A percentile compares a stretch with the other conserved stretches of the same genome.
Conservation (phyloP, 768 basidiomycete species). For the Termitomyces sp. region DNA sequence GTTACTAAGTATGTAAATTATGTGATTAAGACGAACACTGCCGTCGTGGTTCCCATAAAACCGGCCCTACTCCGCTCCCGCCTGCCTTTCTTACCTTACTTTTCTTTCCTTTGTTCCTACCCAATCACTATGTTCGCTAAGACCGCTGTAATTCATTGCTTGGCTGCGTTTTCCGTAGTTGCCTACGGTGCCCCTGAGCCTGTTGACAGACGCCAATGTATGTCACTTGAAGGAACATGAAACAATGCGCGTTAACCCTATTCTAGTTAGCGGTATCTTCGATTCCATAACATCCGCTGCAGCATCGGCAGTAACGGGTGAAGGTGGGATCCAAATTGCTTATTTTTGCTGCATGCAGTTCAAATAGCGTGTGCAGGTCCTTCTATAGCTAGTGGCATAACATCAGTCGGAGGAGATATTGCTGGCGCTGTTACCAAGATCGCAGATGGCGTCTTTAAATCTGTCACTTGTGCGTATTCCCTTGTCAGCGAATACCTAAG, state of each 20-base stretch:
- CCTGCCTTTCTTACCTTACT: slow-evolving; percentile 8
- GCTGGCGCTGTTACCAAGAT: slow-evolving; percentile 22
- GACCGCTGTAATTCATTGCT: slow-evolving; percentile 26
- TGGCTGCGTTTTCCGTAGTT: slow-evolving; percentile 27
- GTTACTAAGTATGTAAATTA: neutral
- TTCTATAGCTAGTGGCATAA: no score
- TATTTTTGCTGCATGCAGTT: neutral
- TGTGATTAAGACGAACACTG: neutral
- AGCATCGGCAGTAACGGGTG: slow-evolving; percentile 21
- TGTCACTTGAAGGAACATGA: slow-evolving; percentile 5
- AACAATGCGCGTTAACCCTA: neutral
- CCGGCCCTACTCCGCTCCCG: slow-evolving; percentile 1
- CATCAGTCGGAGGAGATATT: no score
- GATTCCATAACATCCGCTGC: slow-evolving; percentile 31
- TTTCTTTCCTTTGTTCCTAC: slow-evolving; percentile 1
- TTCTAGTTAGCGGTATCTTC: slow-evolving; percentile 32
- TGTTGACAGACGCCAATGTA: slow-evolving; percentile 39
- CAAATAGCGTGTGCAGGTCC: no score
- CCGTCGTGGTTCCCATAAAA: slow-evolving; percentile 1
- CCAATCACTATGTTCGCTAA: slow-evolving; percentile 34
- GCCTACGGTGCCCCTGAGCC: slow-evolving; percentile 29
- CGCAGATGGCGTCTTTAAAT: slow-evolving; percentile 27
- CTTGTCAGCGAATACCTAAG: neutral
- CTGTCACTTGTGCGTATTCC: slow-evolving; percentile 29
- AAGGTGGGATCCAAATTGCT: slow-evolving; percentile 16